Percentiles rank a stretch among this genome's conserved stretches.
Evolutionary conservation across 2,329 filamentous ascomycete species (phyloP).

Genomic region (Thelonectria rubi): DNA sequence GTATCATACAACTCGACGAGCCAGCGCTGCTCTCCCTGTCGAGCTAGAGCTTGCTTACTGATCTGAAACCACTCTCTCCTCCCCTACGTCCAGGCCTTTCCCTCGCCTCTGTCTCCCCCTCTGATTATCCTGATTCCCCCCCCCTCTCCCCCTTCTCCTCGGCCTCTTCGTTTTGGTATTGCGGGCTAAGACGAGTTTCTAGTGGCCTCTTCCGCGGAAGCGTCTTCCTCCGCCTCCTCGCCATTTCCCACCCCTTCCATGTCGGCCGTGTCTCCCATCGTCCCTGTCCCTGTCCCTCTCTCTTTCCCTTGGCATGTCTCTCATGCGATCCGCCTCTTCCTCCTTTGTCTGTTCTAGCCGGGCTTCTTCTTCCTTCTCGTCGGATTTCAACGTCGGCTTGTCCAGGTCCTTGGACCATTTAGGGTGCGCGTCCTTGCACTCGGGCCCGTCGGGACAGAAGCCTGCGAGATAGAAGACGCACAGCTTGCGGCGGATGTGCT

Average conservation of each 20-base stretch:
- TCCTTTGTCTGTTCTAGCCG: conserved; percentile 47
- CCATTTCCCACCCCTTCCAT: conserved; percentile 52
- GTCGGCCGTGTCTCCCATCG: conserved; percentile 46
- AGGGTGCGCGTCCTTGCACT: conserved; percentile 83
- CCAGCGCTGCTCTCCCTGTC: no score
- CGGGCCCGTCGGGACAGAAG: conserved; percentile 85
- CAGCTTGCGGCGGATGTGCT: conserved; percentile 83
- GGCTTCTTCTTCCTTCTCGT: conserved; percentile 63
- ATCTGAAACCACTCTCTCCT: no score
- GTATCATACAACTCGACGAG: conserved; percentile 18
- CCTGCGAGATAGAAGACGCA: conserved; percentile 91
- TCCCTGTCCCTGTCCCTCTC: conserved; percentile 45
- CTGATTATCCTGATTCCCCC: no score
- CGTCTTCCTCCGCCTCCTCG: conserved; percentile 47
- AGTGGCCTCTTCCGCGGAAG: conserved; percentile 49
- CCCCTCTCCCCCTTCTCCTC: no score
- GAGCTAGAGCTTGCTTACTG: no score
- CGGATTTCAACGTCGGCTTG: conserved; percentile 75
- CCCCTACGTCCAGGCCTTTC: no score
- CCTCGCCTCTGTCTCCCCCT: no score
- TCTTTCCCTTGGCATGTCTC: conserved; percentile 45
- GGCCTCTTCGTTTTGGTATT: no score
- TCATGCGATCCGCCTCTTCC: conserved; percentile 49
- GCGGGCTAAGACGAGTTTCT: neutral
- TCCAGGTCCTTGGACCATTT: conserved; percentile 81